phyloP scores from a whole-genome alignment of 768 basidiomycete species.

The Podaxis sp. region DNA sequence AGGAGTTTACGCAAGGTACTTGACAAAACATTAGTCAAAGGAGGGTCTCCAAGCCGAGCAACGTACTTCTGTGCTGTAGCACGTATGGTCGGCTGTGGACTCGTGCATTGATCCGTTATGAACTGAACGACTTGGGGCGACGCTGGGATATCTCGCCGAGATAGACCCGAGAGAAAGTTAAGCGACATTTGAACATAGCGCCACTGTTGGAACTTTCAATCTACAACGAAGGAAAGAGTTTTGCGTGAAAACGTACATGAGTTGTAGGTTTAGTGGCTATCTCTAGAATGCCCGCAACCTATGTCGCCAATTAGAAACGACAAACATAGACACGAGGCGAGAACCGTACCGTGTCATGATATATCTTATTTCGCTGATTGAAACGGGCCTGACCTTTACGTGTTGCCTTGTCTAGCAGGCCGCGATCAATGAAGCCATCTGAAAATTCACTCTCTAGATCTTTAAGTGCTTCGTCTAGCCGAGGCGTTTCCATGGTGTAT shows the following conservation, averaged over 20 bases:
- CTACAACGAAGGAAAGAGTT: neutral
- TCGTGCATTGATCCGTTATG: slow-evolving; percentile 63
- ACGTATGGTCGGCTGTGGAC: slow-evolving; percentile 70
- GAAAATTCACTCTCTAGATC: slow-evolving; percentile 54
- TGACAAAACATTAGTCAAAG: neutral
- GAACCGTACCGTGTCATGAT: slow-evolving; percentile 45
- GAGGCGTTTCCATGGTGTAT: slow-evolving; percentile 47
- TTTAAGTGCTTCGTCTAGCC: slow-evolving; percentile 45
- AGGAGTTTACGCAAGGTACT: slow-evolving; percentile 15
- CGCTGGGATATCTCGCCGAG: slow-evolving; percentile 60
- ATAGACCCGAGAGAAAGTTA: slow-evolving; percentile 56
- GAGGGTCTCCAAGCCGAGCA: neutral
- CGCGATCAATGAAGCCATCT: slow-evolving; percentile 35
- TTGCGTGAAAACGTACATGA: slow-evolving; percentile 51
- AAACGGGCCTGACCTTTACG: slow-evolving; percentile 41
- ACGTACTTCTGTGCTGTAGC: slow-evolving; percentile 60
- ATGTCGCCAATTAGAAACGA: slow-evolving; percentile 11
- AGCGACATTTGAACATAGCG: slow-evolving; percentile 74
- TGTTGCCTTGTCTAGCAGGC: slow-evolving; percentile 42
- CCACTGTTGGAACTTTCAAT: slow-evolving; percentile 52
- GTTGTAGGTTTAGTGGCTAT: slow-evolving; percentile 61
- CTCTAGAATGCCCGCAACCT: slow-evolving; percentile 62
- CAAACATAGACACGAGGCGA: slow-evolving; percentile 5
- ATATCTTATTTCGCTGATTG: slow-evolving; percentile 41
- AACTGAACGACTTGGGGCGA: slow-evolving; percentile 55